Percentiles rank a stretch among this genome's conserved stretches.
Conservation (phyloP, 1,284 basidiomycete species). For the Fomitopsis schrenkii region DNA sequence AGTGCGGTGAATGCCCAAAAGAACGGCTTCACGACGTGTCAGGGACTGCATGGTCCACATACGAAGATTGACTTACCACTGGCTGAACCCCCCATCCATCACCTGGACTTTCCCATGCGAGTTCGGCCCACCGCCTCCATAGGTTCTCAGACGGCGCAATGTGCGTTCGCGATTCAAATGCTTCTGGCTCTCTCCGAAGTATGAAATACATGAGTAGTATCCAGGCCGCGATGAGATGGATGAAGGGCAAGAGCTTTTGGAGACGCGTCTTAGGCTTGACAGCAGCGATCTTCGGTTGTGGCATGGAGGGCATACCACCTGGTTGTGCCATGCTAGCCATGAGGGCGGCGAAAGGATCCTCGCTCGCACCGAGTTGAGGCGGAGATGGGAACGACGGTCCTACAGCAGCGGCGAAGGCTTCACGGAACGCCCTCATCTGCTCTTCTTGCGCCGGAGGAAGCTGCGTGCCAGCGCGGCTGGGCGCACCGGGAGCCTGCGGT, state of each 20-base stretch:
- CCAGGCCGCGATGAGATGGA: constrained; percentile 65
- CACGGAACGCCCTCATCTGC: constrained; percentile 61
- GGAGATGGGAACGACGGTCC: constrained; percentile 11
- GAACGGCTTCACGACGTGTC: constrained; percentile 50
- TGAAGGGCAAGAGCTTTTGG: constrained; percentile 57
- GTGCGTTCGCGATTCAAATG: constrained; percentile 27
- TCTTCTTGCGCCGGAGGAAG: constrained; percentile 33
- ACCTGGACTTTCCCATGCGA: constrained; percentile 32
- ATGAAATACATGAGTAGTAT: constrained; percentile 62
- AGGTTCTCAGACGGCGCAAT: constrained; percentile 21
- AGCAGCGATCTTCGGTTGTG: constrained; percentile 9
- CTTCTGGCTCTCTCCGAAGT: constrained; percentile 56
- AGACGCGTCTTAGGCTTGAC: constrained; percentile 40
- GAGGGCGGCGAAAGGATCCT: constrained; percentile 29
- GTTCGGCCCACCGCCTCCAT: constrained; percentile 57
- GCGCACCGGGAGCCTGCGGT: constrained; percentile 11
- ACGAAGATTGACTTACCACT: constrained; percentile 40
- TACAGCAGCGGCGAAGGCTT: constrained; percentile 49
- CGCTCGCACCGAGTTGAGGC: background rate
- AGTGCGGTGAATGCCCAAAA: constrained; percentile 75
- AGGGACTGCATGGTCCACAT: constrained; percentile 1
- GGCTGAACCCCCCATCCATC: constrained; percentile 45
- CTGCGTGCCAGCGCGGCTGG: constrained; percentile 12
- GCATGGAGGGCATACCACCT: constrained; percentile 8
- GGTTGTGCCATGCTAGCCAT: constrained; percentile 26